A percentile compares a stretch with the other conserved stretches of the same genome.
Evolutionary conservation across 495 filamentous ascomycete genomes (phyloP).

Genomic region (Trichoderma asperelloides): DNA sequence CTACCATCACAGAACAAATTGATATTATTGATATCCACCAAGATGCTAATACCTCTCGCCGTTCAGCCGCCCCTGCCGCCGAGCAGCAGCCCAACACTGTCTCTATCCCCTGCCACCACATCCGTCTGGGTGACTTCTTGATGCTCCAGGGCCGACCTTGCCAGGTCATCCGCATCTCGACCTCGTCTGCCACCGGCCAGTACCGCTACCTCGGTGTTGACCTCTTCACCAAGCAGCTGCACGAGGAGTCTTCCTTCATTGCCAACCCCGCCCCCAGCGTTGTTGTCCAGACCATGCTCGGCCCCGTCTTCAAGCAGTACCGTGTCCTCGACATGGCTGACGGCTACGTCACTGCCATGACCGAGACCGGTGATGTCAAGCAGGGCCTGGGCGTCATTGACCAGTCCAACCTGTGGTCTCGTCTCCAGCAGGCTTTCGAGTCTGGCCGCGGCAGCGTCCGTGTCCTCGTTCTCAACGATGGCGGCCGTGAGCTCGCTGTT

Average conservation of each 20-base stretch:
- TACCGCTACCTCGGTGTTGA: conserved; percentile 99
- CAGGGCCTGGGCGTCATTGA: conserved; percentile 86
- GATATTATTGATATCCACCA: conserved; percentile 41
- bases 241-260: conserved; percentile 97
- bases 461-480: conserved; percentile 91
- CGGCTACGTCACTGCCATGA: conserved; percentile 50
- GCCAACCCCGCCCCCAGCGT: conserved; percentile 94
- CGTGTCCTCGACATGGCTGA: conserved; percentile 96
- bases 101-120: conserved; percentile 97
- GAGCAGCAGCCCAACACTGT: conserved; percentile 64
- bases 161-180: conserved; percentile 99
- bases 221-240: conserved; percentile 97
- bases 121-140: conserved; percentile 96
- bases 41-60: conserved; percentile 19
- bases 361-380: conserved; percentile 84
- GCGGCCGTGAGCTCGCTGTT: conserved; percentile 88
- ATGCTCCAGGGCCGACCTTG: conserved; percentile 98
- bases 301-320: conserved; percentile 99
- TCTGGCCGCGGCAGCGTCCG: conserved; percentile 89
- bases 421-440: conserved; percentile 77
- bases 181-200: conserved; percentile 95
- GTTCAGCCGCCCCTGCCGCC: conserved; percentile 20
- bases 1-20: conserved; percentile 20
- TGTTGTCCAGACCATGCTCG: conserved; percentile 98
- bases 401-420: conserved; percentile 77